Base-by-base conservation (phyloP, 2,329 filamentous ascomycete species). In the Ophiosphaerella herpotricha region DNA sequence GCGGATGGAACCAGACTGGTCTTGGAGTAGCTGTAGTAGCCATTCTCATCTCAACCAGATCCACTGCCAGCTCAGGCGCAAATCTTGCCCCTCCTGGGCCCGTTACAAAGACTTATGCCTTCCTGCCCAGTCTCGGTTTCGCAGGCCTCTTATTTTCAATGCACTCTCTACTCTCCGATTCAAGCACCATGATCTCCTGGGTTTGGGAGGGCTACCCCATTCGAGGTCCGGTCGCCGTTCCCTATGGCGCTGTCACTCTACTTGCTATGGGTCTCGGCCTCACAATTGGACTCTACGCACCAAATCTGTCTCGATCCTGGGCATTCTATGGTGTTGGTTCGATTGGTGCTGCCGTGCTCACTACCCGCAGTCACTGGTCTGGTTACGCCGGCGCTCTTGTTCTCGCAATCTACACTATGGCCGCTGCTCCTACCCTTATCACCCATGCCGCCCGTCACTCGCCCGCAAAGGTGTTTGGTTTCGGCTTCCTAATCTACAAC, bases 181-280 rank as follows among this genome's bases (percentile, higher is more conserved):
- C 92, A 0, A 97, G 94, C 77, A 99, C 94, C 46, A 97, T 99
- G 91, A 97, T 97, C 50, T 82, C 92, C 13, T 99, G 94, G 94
- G 91, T 91, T 2, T 99, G 94, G 94, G 91, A 97, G 63, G 94
- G 94, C 6, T 99, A 89, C 65, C 94, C 94, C 12, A 84, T 97
- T 35, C 85, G 89, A 42, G 94, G 94, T 6, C 94, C 94, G 2
- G 84, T 94, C 42, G 85, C 91, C 54, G 91, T 87, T 40, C 91
- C 91, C n/a, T 91, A 97, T 66, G 94, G 92, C 46, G 91, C 90
- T 64, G 84, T 88, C 70, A 97, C 91, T 1, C 84, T 97, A 44
- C 82, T 89, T 46, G 87, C 87, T 51, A 99, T 99, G 94, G 90
- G 89, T 24, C 77, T 80, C 35, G 94, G 94, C 46, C 78, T 96